Evolutionary conservation across 805 yeast species (phyloP).

Genomic region (Vanderwaltozyma yarrowii): DNA sequence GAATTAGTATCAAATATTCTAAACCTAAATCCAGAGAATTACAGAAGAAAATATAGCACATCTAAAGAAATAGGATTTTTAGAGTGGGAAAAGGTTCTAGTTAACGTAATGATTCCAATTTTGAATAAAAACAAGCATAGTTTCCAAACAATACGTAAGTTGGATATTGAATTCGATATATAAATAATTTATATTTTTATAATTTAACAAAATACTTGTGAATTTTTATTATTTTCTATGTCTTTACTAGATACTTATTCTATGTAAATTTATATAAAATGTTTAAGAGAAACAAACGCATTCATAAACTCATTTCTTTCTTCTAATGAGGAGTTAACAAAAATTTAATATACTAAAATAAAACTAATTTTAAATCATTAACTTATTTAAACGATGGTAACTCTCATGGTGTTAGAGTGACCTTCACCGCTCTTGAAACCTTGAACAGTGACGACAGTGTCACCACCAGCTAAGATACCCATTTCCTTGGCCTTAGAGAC

Average conservation of each 20-base stretch:
- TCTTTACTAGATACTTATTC: background rate
- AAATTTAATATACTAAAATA: constrained; percentile 1
- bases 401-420: constrained; percentile 97
- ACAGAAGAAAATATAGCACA: background rate
- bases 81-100: constrained; percentile 26
- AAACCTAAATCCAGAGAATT: constrained; percentile 7
- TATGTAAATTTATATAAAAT: background rate
- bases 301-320: constrained; percentile 6
- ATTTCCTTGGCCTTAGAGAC: constrained; percentile 78
- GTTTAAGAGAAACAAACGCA: background rate
- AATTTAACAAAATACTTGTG: background rate
- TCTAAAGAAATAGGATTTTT: constrained; percentile 10
- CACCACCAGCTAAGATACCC: constrained; percentile 81
- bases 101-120: constrained; percentile 18
- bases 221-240: background rate
- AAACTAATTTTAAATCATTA: background rate
- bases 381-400: constrained; percentile 53
- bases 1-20: constrained; percentile 16
- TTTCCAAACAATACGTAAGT: constrained; percentile 14
- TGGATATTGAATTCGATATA: constrained; percentile 18
- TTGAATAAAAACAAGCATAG: constrained; percentile 18
- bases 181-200: background rate
- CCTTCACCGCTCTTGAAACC: constrained; percentile 99
- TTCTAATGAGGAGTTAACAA: constrained; percentile 1
- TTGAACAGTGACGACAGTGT: constrained; percentile 86